Evolutionary conservation across 2,329 filamentous ascomycete genomes (phyloP).

Genomic region (Colletotrichum trifolii): DNA sequence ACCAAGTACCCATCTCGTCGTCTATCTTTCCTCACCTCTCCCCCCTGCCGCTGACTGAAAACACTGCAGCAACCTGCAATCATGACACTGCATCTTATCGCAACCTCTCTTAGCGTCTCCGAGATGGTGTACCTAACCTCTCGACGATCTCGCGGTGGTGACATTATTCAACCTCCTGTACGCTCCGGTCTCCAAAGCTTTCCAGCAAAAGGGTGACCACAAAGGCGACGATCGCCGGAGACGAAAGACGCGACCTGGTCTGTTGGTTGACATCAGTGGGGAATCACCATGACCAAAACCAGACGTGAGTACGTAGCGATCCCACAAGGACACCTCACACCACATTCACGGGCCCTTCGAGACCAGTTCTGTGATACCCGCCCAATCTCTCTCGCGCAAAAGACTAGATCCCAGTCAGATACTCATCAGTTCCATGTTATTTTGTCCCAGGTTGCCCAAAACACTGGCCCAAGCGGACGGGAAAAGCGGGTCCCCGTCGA

Average conservation of each 20-base stretch:
- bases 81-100: neutral
- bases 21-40: constrained; percentile 8
- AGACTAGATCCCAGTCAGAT: too few relatives aligned
- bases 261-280: constrained; percentile 11
- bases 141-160: neutral
- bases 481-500: constrained; percentile 18
- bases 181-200: too few relatives aligned
- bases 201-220: too few relatives aligned
- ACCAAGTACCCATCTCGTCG: neutral
- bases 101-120: neutral
- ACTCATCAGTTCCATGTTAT: too few relatives aligned
- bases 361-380: too few relatives aligned
- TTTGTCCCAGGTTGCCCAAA: neutral
- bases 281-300: constrained; percentile 4
- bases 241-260: neutral
- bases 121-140: neutral
- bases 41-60: constrained; percentile 6
- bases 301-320: neutral
- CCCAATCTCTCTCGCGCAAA: too few relatives aligned
- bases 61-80: constrained; percentile 6
- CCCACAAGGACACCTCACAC: constrained; percentile 10
- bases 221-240: neutral
- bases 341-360: constrained; percentile 3
- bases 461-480: constrained; percentile 26
- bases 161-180: constrained; percentile 1